These are phyloP conservation scores for Graphiopsis chlorocephala DNA, from an alignment of 2,329 filamentous ascomycete species.

Conservation along the genomic window DNA sequence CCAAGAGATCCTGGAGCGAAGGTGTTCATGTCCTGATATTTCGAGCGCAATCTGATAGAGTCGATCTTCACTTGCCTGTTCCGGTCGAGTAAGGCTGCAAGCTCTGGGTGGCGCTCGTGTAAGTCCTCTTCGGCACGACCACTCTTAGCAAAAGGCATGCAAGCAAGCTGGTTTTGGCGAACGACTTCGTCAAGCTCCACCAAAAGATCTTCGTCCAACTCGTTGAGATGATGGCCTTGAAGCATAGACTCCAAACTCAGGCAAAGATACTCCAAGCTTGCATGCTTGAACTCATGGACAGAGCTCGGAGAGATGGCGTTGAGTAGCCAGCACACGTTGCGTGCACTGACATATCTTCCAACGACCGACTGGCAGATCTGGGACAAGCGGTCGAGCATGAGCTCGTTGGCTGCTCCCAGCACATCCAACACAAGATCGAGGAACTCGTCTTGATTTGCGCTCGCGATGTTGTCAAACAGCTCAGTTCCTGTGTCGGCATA, in stretches of 20 bases:
- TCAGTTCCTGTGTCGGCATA: conserved; percentile 80
- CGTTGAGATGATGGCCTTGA: conserved; percentile 79
- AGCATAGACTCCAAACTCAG: conserved; percentile 88
- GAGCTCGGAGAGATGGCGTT: conserved; percentile 84
- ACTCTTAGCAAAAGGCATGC: conserved; percentile 73
- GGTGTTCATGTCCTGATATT: conserved; percentile 64
- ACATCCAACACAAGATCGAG: conserved; percentile 88
- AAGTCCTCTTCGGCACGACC: conserved; percentile 66
- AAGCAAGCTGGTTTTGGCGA: conserved; percentile 75
- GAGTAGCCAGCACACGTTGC: conserved; percentile 81
- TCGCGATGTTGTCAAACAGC: conserved; percentile 74
- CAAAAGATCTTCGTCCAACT: conserved; percentile 80
- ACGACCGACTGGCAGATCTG: conserved; percentile 85
- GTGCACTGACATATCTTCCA: conserved; percentile 76
- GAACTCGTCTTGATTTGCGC: conserved; percentile 73
- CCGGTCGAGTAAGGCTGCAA: conserved; percentile 65
- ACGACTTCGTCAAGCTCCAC: conserved; percentile 73
- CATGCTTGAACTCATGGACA: conserved; percentile 81
- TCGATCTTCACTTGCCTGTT: conserved; percentile 68
- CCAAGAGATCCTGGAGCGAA: conserved; percentile 64
- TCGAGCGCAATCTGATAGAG: conserved; percentile 67
- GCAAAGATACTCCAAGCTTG: conserved; percentile 85
- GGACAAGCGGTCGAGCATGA: conserved; percentile 89
- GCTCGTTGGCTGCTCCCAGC: conserved; percentile 83
- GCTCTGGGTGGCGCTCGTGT: conserved; percentile 61